Evolutionary conservation across 495 filamentous ascomycete genomes (phyloP).

Genomic region (Penicillium samsonianum): DNA sequence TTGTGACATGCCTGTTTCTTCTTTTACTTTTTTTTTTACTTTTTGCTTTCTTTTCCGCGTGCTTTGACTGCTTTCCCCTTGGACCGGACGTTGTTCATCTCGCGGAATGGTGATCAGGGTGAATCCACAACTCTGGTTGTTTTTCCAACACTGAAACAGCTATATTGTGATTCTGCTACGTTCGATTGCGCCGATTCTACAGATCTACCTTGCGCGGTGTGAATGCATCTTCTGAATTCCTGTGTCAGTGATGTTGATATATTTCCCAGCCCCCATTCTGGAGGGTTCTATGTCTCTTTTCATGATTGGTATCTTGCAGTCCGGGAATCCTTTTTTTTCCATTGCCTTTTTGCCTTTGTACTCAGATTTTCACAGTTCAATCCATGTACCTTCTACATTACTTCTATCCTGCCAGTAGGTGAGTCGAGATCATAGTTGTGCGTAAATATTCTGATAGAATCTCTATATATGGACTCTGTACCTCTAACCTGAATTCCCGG

Average conservation of each 20-base stretch:
- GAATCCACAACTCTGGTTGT: not conserved
- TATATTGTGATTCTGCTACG: not conserved
- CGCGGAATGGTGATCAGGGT: constrained; percentile 3
- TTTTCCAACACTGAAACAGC: not conserved
- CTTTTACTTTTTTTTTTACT: constrained; percentile 11
- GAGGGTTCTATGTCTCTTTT: constrained; percentile 13
- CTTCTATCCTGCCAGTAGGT: not conserved
- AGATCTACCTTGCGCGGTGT: not conserved
- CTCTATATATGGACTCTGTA: not conserved
- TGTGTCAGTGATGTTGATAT: constrained; percentile 13
- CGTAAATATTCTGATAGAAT: not conserved
- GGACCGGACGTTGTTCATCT: constrained; percentile 13
- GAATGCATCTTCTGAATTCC: constrained; percentile 6
- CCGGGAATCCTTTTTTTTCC: constrained; percentile 16
- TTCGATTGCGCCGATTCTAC: not conserved
- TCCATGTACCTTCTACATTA: constrained; percentile 31
- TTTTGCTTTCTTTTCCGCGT: constrained; percentile 16
- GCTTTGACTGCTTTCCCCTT: constrained; percentile 15
- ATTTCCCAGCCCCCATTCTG: constrained; percentile 2
- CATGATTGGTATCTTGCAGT: constrained; percentile 17
- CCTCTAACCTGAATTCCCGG: not conserved
- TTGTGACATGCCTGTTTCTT: constrained; percentile 17
- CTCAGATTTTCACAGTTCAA: constrained; percentile 27
- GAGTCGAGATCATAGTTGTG: not conserved
- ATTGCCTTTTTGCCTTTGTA: constrained; percentile 19